Base-by-base conservation (phyloP, 257 asterid genomes). In the Nicotiana undulata region DNA sequence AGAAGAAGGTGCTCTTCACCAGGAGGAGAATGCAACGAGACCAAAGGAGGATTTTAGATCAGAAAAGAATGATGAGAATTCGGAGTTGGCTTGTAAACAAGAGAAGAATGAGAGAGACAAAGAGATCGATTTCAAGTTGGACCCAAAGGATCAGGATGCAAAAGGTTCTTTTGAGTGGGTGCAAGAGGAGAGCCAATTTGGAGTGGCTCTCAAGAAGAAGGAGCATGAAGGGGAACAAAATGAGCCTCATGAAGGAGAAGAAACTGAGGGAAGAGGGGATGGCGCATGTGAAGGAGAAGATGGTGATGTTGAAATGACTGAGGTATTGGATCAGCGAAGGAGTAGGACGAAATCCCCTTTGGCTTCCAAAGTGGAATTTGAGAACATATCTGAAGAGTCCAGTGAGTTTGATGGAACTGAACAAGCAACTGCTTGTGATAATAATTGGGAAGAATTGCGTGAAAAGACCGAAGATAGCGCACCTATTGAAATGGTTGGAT, bases 381-480 rank as follows among this genome's bases (percentile, higher is more conserved):
- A 82, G 31, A 82, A 44, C 49, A 81, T 75, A 70, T 75, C 82
- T 37, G 76, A 67, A 64, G 85, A 79, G 82, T 78, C 31, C 49
- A 83, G 67, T 85, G 87, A 77, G 75, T 52, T 74, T 68, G 76
- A 77, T 55, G 83, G 78, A 77, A 70, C 75, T 68, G 80, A 76
- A 79, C 56, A 56, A 59, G 82, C 76, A 81, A 83, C 44, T 49
- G 63, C 83, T 12, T 85, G 77, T 84, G 80, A 83, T 80, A 81
- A 74, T 85, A 80, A 67, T 63, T 82, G 20, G 81, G 89, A 83
- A 85, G 83, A 81, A 72, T 84, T 81, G 59, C 58, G 55, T 60
- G 82, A 82, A 72, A 82, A 84, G 51, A 81, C 85, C 56, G 82
- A 85, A 79, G 92, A 77, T 77, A 56, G 63, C 70, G 77, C 84